Percentiles rank a stretch among this genome's conserved stretches.
Conservation (phyloP, 768 basidiomycete species). For the Sporobolomyces phaffii region DNA sequence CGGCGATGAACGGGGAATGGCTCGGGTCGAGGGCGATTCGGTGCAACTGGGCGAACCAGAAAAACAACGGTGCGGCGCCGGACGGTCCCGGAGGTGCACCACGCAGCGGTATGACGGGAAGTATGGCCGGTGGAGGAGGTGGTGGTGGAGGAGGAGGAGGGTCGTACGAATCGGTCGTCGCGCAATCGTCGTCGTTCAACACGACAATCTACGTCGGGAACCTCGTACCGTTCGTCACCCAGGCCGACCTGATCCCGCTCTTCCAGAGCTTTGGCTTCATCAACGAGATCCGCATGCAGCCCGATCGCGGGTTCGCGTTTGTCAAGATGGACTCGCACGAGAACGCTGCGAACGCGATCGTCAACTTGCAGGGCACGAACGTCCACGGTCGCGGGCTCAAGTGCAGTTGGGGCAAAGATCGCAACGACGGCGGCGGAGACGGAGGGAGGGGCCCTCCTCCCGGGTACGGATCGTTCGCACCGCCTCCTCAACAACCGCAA, state of each 20-base stretch:
- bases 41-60: constrained; percentile 99
- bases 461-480: not conserved
- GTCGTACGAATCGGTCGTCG: constrained; percentile 78
- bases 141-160: not conserved
- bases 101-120: constrained; percentile 12
- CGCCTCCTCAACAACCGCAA: not conserved
- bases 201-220: constrained; percentile 92
- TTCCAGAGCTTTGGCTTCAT: constrained; percentile 99
- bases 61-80: constrained; percentile 65
- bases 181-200: constrained; percentile 89
- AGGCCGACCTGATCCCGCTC: constrained; percentile 92
- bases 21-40: constrained; percentile 95
- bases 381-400: constrained; percentile 96
- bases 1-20: constrained; percentile 99
- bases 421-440: constrained; percentile 7
- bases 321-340: constrained; percentile 98
- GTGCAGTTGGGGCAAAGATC: constrained; percentile 97
- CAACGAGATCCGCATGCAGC: constrained; percentile 97
- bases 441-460: constrained; percentile 1
- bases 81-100: constrained; percentile 31
- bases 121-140: constrained; percentile 16
- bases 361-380: constrained; percentile 92
- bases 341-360: constrained; percentile 95
- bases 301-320: constrained; percentile 97
- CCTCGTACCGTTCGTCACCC: constrained; percentile 92